phyloP scores from a whole-genome alignment of 106 monocot species.

The Dendrobium nobile region DNA sequence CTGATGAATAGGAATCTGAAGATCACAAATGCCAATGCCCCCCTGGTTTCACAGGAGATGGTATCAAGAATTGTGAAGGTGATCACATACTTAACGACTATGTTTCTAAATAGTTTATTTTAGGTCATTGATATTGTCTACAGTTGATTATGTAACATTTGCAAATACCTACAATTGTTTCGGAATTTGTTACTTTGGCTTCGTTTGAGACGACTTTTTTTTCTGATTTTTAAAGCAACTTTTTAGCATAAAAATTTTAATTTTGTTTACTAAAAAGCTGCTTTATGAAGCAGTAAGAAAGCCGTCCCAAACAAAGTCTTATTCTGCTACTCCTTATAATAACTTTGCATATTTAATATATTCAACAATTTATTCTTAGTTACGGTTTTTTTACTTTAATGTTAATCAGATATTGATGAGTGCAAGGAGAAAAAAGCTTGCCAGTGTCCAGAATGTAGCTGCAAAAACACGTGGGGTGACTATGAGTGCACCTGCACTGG shows the following conservation, averaged over 20 bases:
- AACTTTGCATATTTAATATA: background rate
- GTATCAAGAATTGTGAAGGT: slow-evolving; percentile 81
- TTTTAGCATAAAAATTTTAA: too few relatives aligned
- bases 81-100: background rate
- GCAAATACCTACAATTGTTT: background rate
- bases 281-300: too few relatives aligned
- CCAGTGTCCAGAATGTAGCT: slow-evolving; percentile 72
- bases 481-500: slow-evolving; percentile 65
- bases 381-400: background rate
- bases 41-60: slow-evolving; percentile 74
- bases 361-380: background rate
- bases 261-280: too few relatives aligned
- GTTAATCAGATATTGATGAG: slow-evolving; percentile 54
- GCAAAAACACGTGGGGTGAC: slow-evolving; percentile 64
- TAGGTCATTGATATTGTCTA: background rate
- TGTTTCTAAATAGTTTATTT: background rate
- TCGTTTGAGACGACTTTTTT: too few relatives aligned
- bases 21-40: slow-evolving; percentile 76
- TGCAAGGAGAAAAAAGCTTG: slow-evolving; percentile 73
- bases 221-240: too few relatives aligned
- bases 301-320: too few relatives aligned
- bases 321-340: background rate
- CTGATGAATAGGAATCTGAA: slow-evolving; percentile 48
- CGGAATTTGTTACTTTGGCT: background rate
- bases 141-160: background rate